Evolutionary conservation across 176 grass and related monocot genomes (phyloP).

Genomic region (Oryza nivara): DNA sequence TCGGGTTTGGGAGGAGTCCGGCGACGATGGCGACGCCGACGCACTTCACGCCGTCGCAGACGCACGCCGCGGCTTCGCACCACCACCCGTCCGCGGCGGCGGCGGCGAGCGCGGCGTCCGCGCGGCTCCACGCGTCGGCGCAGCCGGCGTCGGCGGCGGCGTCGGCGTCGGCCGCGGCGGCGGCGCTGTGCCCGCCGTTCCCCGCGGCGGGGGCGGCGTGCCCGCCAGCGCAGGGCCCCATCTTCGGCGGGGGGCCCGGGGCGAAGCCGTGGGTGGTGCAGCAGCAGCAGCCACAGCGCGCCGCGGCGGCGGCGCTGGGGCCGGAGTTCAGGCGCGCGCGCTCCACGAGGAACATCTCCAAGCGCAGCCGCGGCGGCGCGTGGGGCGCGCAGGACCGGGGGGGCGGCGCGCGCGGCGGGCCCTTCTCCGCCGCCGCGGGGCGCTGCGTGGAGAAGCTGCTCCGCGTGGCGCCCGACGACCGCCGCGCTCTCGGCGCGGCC

Average conservation of each 20-base stretch:
- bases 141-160: background rate
- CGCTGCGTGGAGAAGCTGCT: conserved; percentile 73
- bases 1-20: background rate
- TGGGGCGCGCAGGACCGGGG: conserved; percentile 23
- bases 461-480: conserved; percentile 46
- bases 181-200: conserved; percentile 41
- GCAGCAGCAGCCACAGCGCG: conserved; percentile 29
- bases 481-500: conserved; percentile 30
- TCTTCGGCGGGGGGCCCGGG: conserved; percentile 44
- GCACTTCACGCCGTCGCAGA: conserved; percentile 71
- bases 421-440: conserved; percentile 40
- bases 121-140: conserved; percentile 32
- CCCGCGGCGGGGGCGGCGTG: conserved; percentile 28
- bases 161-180: conserved; percentile 25
- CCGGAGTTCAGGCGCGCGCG: conserved; percentile 82
- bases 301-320: conserved; percentile 19
- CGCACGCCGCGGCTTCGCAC: conserved; percentile 54
- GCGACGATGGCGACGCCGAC: conserved; percentile 70
- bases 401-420: conserved; percentile 3
- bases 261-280: conserved; percentile 50
- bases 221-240: conserved; percentile 48
- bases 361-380: conserved; percentile 62
- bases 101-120: background rate
- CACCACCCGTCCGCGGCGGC: conserved; percentile 23
- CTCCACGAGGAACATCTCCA: conserved; percentile 81